These are phyloP conservation scores for Nicotiana knightiana DNA, from an alignment of 257 asterid species.

Conservation along the genomic window DNA sequence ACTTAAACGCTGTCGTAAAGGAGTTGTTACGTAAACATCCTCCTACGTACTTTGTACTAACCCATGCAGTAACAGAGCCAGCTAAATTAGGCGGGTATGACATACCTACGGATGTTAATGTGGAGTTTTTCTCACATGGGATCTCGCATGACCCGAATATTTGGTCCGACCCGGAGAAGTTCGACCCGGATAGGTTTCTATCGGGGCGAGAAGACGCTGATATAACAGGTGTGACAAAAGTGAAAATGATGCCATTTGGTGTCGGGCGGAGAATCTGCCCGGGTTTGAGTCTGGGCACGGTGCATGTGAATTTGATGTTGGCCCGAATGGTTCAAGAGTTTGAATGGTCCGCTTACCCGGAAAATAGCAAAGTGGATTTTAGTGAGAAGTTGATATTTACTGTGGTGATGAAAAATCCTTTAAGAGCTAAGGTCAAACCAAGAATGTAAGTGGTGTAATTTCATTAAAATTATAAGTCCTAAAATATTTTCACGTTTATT, in stretches of 20 bases:
- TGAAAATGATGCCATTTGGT: constrained; percentile 89
- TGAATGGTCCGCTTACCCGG: constrained; percentile 73
- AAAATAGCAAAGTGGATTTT: constrained; percentile 55
- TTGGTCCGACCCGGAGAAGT: constrained; percentile 67
- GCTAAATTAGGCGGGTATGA: constrained; percentile 72
- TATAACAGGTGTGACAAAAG: constrained; percentile 64
- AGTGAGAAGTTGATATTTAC: constrained; percentile 72
- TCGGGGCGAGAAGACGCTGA: constrained; percentile 65
- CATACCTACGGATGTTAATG: constrained; percentile 56
- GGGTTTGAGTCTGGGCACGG: constrained; percentile 74
- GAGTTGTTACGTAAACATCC: constrained; percentile 84
- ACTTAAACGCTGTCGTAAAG: constrained; percentile 65
- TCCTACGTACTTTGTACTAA: constrained; percentile 64
- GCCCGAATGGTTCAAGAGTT: constrained; percentile 93
- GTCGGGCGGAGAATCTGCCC: constrained; percentile 92
- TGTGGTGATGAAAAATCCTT: constrained; percentile 74
- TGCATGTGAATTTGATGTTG: constrained; percentile 63
- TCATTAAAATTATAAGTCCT: background rate
- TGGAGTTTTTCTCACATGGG: constrained; percentile 54
- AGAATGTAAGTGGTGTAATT: constrained; percentile 24
- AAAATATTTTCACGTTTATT: no score
- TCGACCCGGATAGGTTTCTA: constrained; percentile 81
- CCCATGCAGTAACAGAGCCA: constrained; percentile 73
- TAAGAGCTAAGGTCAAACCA: constrained; percentile 56
- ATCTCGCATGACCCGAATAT: constrained; percentile 69